Evolutionary conservation across 805 yeast species (phyloP).

Genomic region (Lipomyces starkeyi): DNA sequence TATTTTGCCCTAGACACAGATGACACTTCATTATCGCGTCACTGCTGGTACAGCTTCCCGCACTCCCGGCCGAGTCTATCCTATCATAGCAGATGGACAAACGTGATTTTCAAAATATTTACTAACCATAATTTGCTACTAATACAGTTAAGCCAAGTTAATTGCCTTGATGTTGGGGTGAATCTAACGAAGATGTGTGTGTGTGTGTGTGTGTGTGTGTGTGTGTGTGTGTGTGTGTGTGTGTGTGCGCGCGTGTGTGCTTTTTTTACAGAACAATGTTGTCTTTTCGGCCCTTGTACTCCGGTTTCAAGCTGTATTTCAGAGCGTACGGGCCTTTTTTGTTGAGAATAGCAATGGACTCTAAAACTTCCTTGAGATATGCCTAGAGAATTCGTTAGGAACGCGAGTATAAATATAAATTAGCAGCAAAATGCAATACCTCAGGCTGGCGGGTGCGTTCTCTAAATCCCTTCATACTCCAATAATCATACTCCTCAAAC

Average conservation of each 20-base stretch:
- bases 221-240: neutral
- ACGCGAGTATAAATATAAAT: neutral
- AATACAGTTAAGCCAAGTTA: neutral
- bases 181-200: neutral
- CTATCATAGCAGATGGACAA: neutral
- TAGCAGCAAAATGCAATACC: conserved; percentile 33
- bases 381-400: conserved; percentile 44
- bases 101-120: neutral
- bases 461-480: conserved; percentile 92
- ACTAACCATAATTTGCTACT: neutral
- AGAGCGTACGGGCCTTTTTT: conserved; percentile 96
- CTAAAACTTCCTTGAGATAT: conserved; percentile 87
- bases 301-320: conserved; percentile 87
- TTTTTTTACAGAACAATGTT: neutral
- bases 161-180: neutral
- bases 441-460: conserved; percentile 97
- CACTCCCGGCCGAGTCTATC: neutral
- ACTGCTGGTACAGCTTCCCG: neutral
- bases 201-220: neutral
- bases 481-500: conserved; percentile 93
- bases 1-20: neutral
- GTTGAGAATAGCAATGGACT: conserved; percentile 83
- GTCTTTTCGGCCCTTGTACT: conserved; percentile 62
- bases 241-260: too few species aligned
- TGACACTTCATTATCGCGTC: neutral